Evolutionary conservation across 371 early-diverging fungal species (phyloP), one percentile per base, ranked within the genome.

Genomic region (Mucor ambiguus): DNA sequence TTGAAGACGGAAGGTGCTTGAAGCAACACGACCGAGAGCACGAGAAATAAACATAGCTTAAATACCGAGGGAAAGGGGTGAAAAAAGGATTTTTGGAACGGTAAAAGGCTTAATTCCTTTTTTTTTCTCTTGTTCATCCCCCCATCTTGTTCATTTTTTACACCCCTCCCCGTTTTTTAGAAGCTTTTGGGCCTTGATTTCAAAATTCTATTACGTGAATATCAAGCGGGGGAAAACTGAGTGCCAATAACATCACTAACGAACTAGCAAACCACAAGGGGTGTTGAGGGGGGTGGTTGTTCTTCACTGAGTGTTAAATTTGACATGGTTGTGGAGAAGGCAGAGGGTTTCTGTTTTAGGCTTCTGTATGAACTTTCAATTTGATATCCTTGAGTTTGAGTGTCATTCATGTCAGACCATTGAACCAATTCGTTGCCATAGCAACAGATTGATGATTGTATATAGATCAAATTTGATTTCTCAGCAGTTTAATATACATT

Each of bases 1-100:
- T 65, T 72, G 72, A 57, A 55, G 61, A 59, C 75, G 75, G 67
- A 72, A 56, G 58, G 75, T 61, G 75, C 67, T 69, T 44, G 72
- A 75, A 66, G 75, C 72, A 63, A 72, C 69, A 61, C 72, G 72
- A 65, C 75, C 75, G 66, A 75, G 72, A 63, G 75, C 75, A 72
- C 75, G 75, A 75, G 72, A 63, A 69, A 73, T 73, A 72, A 69
- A 73, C 73, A 73, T 73, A 37, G 69, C 65, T 66, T 67, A 63
- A 59, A 66, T 68, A 68, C 66, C 72, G 66, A 72, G 64, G 49
- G 69, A 62, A 67, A 71, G 60, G 63, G 67, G 63, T 54, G 60
- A 63, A 63, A 46, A 59, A 71, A 63, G 60, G 56, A 48, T 48
- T 64, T 69, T 61, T 33, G 46, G 46, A 49, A 63, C 63, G 54